These are phyloP conservation scores for Kwoniella dendrophila DNA, from an alignment of 768 basidiomycete genomes.

Conservation along the genomic window DNA sequence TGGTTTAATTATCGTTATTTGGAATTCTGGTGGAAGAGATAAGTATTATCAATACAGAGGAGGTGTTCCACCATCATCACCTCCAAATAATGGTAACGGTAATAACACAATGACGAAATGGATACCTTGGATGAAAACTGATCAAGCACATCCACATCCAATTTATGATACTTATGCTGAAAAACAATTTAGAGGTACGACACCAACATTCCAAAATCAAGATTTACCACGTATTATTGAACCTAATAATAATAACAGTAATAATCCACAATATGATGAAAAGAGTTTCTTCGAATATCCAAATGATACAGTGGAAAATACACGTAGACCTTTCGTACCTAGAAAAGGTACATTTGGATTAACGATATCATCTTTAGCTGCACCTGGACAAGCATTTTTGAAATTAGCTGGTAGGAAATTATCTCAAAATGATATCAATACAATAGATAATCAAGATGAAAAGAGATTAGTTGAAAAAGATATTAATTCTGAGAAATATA, in stretches of 20 bases:
- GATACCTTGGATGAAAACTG: conserved; percentile 26
- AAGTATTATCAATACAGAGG: conserved; percentile 26
- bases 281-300: conserved; percentile 31
- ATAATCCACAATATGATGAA: neutral
- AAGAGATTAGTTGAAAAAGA: conserved; percentile 27
- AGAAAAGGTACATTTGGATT: conserved; percentile 43
- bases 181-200: conserved; percentile 34
- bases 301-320: conserved; percentile 4
- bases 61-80: neutral
- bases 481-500: conserved; percentile 38
- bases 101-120: conserved; percentile 3
- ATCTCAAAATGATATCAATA: neutral
- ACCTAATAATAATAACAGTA: neutral
- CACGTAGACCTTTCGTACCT: conserved; percentile 8
- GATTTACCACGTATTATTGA: conserved; percentile 19
- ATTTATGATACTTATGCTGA: conserved; percentile 45
- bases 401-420: conserved; percentile 28
- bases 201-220: conserved; percentile 11
- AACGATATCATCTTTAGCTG: conserved; percentile 34
- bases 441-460: neutral
- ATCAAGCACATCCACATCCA: conserved; percentile 28
- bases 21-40: conserved; percentile 50
- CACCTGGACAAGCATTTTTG: conserved; percentile 47
- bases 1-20: conserved; percentile 58
- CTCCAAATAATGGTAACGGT: neutral